phyloP scores from a whole-genome alignment of 2,329 filamentous ascomycete genomes.

The Aspergillus sp. region DNA sequence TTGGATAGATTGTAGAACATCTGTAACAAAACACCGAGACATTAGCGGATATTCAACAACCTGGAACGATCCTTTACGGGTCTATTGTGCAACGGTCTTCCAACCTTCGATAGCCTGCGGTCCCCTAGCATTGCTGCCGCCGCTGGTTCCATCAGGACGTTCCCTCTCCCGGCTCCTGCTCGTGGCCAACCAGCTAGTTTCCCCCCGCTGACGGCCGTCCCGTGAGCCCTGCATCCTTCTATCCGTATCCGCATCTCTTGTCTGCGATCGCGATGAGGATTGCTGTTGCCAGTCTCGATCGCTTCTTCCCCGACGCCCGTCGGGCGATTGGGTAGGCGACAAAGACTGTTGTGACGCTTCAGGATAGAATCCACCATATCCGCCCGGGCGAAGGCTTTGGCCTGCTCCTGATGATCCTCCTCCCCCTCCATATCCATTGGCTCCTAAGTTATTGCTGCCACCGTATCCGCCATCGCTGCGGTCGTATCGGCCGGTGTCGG shows the following conservation, averaged over 20 bases:
- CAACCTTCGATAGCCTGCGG: slow-evolving; percentile 34
- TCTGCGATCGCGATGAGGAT: slow-evolving; percentile 30
- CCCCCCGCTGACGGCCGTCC: slow-evolving; percentile 20
- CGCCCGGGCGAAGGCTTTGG: slow-evolving; percentile 36
- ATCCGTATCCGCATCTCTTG: slow-evolving; percentile 24
- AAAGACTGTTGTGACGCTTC: slow-evolving; percentile 25
- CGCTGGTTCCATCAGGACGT: slow-evolving; percentile 10
- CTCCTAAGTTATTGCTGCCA: slow-evolving; percentile 23
- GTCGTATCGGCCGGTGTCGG: slow-evolving; percentile 31
- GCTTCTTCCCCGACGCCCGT: slow-evolving; percentile 26
- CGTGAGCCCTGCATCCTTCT: slow-evolving; percentile 20
- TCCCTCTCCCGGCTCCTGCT: slow-evolving; percentile 17
- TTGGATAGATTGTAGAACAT: slow-evolving; percentile 76
- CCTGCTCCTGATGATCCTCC: slow-evolving; percentile 15
- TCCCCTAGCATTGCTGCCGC: slow-evolving; percentile 14
- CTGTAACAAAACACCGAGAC: slow-evolving; percentile 22
- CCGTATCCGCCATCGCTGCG: slow-evolving; percentile 28
- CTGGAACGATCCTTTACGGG: neutral
- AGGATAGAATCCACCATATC: slow-evolving; percentile 40
- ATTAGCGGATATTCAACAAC: slow-evolving; percentile 3
- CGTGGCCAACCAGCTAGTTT: slow-evolving; percentile 15
- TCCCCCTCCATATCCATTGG: slow-evolving; percentile 27
- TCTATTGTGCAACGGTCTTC: slow-evolving; percentile 3
- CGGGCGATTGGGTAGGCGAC: slow-evolving; percentile 24
- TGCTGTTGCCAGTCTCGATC: slow-evolving; percentile 26